phyloP scores from a whole-genome alignment of 2,329 filamentous ascomycete species.

The Pseudogymnoascus destructans region DNA sequence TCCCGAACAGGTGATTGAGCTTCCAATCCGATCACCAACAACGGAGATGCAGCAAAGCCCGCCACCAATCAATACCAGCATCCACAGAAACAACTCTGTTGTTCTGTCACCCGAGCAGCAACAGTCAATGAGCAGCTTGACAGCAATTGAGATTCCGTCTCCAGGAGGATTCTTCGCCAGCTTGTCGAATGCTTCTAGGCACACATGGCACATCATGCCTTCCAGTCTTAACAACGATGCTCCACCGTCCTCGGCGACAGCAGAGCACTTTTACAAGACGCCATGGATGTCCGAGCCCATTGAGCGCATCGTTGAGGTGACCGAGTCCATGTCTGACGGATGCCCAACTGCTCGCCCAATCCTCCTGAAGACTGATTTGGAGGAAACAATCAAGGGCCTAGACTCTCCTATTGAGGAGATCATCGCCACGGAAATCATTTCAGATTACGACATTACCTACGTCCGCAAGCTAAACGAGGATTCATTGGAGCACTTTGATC shows the following conservation, averaged over 20 bases:
- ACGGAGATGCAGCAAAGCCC: slow-evolving; percentile 41
- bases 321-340: slow-evolving; percentile 39
- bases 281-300: slow-evolving; percentile 55
- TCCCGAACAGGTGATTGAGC: slow-evolving; percentile 45
- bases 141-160: slow-evolving; percentile 76
- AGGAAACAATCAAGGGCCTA: slow-evolving; percentile 29
- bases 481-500: slow-evolving; percentile 62
- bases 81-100: slow-evolving; percentile 27
- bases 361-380: slow-evolving; percentile 27
- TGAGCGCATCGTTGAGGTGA: slow-evolving; percentile 41
- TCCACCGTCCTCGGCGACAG: slow-evolving; percentile 76
- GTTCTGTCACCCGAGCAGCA: slow-evolving; percentile 38
- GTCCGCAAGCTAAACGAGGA: slow-evolving; percentile 57
- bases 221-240: slow-evolving; percentile 39
- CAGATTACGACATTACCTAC: slow-evolving; percentile 65
- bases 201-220: slow-evolving; percentile 63
- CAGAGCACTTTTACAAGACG: slow-evolving; percentile 78
- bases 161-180: slow-evolving; percentile 86
- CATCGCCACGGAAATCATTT: slow-evolving; percentile 49
- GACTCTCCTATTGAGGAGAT: slow-evolving; percentile 35
- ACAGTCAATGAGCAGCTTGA: slow-evolving; percentile 56
- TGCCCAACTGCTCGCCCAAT: slow-evolving; percentile 52
- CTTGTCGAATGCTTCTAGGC: slow-evolving; percentile 59
- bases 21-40: slow-evolving; percentile 31
- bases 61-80: slow-evolving; percentile 36